phyloP scores from a whole-genome alignment of 139 green algal species.

The Chlorella vulgaris region DNA sequence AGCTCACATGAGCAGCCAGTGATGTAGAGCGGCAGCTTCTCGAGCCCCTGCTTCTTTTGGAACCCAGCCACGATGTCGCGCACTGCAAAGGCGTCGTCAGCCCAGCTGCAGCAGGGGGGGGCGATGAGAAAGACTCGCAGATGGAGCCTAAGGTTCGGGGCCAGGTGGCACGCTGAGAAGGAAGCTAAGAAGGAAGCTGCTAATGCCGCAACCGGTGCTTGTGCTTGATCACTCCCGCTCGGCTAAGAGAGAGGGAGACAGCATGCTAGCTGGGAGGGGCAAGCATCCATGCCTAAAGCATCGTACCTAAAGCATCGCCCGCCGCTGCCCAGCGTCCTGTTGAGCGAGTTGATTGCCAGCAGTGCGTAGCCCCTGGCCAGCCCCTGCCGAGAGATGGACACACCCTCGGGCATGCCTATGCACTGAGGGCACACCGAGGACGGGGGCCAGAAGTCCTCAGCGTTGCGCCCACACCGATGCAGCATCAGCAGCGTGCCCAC shows the following conservation, averaged over 20 bases:
- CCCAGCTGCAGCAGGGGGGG: too few relatives aligned
- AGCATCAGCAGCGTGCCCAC: constrained; percentile 19
- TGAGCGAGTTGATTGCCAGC: constrained; percentile 5
- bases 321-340: not conserved
- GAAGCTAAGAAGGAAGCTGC: too few relatives aligned
- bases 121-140: not conserved
- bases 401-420: constrained; percentile 28
- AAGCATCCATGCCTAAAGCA: too few relatives aligned
- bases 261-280: too few relatives aligned
- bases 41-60: not conserved
- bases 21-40: constrained; percentile 14
- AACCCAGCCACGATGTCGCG: not conserved
- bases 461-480: constrained; percentile 29
- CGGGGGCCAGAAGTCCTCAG: constrained; percentile 28
- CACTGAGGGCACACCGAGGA: constrained; percentile 24
- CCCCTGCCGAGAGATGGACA: constrained; percentile 20
- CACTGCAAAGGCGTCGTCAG: not conserved
- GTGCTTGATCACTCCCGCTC: too few relatives aligned
- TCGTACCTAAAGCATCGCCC: constrained; percentile 16
- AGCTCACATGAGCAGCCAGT: constrained; percentile 27
- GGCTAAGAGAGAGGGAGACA: too few relatives aligned
- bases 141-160: not conserved
- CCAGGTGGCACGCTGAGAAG: too few relatives aligned
- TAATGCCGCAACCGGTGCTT: too few relatives aligned
- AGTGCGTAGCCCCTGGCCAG: constrained; percentile 24